Base-by-base conservation (phyloP, 2,329 filamentous ascomycete genomes). In the Chalaropsis ovoidea region DNA sequence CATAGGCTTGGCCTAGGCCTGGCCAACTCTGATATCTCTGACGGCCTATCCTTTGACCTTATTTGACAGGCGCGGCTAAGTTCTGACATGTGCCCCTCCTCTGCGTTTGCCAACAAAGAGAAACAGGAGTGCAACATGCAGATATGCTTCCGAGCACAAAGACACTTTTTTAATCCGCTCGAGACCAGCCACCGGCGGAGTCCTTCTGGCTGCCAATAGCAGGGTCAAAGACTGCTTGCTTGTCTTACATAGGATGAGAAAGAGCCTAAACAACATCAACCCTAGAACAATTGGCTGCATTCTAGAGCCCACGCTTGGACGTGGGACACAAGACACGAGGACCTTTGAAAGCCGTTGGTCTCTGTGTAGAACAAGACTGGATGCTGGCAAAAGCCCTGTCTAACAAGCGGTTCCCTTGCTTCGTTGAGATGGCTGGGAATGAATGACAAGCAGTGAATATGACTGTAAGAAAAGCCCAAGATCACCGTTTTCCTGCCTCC, bases 181-280 rank as follows among this genome's bases (percentile, higher is more conserved):
- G 45, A 49, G 22, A 11, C 45, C 45, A 49, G 45, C 45, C 43
- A 47, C 43, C 13, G 13, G 3, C 15, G n/a, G 13, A 45, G 42
- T n/a, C 43, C 17, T n/a, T 47, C 17, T 47, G 43, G 43, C 43
- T n/a, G 19, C 43, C 43, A 17, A 5, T 7, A 15, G 19, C 43
- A 47, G 19, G 43, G 43, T n/a, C 43, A 47, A 47, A 47, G 43
- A 47, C 43, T n/a, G n/a, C n/a, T n/a, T n/a, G n/a, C n/a, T n/a
- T n/a, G n/a, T n/a, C n/a, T n/a, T n/a, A n/a, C n/a, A n/a, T n/a
- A n/a, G n/a, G n/a, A n/a, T n/a, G n/a, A n/a, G n/a, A n/a, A n/a
- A n/a, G n/a, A n/a, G n/a, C n/a, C n/a, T n/a, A n/a, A n/a, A n/a
- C n/a, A n/a, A n/a, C 42, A 7, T 3, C 17, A n/a, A 15, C 7